A percentile compares a stretch with the other conserved stretches of the same genome.
Evolutionary conservation across 805 yeast species (phyloP).

Genomic region (Metschnikowia drakensbergensis): DNA sequence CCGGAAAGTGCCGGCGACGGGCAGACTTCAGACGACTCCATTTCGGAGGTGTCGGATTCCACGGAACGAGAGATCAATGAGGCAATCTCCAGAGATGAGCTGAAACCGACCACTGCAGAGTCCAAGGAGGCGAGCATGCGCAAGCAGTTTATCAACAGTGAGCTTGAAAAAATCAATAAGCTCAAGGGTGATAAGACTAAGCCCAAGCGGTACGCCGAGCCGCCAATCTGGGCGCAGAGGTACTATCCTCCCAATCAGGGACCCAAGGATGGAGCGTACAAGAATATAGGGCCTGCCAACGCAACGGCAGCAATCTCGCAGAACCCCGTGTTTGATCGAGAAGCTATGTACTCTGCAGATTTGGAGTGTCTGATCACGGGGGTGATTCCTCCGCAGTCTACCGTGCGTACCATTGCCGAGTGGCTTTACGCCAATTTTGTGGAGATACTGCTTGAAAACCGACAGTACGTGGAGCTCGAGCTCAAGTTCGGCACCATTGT

Average conservation of each 20-base stretch:
- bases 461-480: slow-evolving; percentile 63
- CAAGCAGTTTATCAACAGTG: slow-evolving; percentile 12
- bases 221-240: slow-evolving; percentile 83
- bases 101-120: not conserved
- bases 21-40: slow-evolving; percentile 8
- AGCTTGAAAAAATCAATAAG: slow-evolving; percentile 25
- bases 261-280: slow-evolving; percentile 1
- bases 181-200: slow-evolving; percentile 29
- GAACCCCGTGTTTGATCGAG: slow-evolving; percentile 28
- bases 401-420: slow-evolving; percentile 75
- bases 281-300: not conserved
- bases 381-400: slow-evolving; percentile 72
- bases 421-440: slow-evolving; percentile 84
- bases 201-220: slow-evolving; percentile 58
- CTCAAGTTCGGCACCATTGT: slow-evolving; percentile 69
- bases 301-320: slow-evolving; percentile 10
- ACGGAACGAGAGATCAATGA: slow-evolving; percentile 10
- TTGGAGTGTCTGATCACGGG: slow-evolving; percentile 62
- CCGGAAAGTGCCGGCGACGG: not conserved
- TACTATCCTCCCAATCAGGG: slow-evolving; percentile 38
- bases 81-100: slow-evolving; percentile 6
- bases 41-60: slow-evolving; percentile 6
- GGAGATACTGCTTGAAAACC: slow-evolving; percentile 54
- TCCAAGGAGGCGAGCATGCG: not conserved
- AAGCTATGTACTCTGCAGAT: slow-evolving; percentile 32